Evolutionary conservation across 2,329 filamentous ascomycete genomes (phyloP).

Genomic region (Cladosporium halotolerans): DNA sequence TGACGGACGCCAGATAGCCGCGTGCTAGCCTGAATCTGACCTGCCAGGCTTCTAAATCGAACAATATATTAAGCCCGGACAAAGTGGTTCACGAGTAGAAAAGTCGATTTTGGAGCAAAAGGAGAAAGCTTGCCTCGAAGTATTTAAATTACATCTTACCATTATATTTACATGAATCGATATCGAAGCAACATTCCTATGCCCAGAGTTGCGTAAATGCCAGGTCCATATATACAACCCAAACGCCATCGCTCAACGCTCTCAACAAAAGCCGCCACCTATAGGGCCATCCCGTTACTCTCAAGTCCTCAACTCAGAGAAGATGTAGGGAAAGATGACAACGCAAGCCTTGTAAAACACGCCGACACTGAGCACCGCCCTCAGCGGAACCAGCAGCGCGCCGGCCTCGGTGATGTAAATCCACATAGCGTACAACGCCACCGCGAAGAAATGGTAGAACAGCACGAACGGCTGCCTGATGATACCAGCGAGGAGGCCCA

Average conservation of each 20-base stretch:
- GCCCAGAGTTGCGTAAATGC: slow-evolving; percentile 2
- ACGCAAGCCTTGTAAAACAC: slow-evolving; percentile 47
- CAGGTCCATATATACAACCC: not conserved
- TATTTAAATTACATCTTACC: too few species aligned
- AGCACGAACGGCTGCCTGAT: slow-evolving; percentile 71
- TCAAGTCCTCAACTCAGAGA: slow-evolving; percentile 30
- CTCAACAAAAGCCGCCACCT: not conserved
- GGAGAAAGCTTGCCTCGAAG: too few species aligned
- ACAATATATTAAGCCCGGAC: too few species aligned
- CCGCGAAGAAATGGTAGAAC: slow-evolving; percentile 89
- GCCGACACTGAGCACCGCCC: slow-evolving; percentile 35
- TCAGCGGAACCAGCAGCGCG: slow-evolving; percentile 34
- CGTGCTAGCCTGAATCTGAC: too few species aligned
- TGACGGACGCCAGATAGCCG: too few species aligned
- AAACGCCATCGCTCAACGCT: slow-evolving; percentile 10
- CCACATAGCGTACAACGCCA: slow-evolving; percentile 85
- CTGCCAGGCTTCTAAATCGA: too few species aligned
- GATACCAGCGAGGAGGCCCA: slow-evolving; percentile 74
- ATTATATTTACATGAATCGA: too few species aligned
- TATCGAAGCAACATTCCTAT: not conserved
- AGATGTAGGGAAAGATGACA: slow-evolving; percentile 48
- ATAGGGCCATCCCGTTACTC: not conserved
- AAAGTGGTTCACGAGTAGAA: too few species aligned
- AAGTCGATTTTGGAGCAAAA: too few species aligned
- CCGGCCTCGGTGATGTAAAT: slow-evolving; percentile 47